phyloP scores from a whole-genome alignment of 176 grass and related monocot species.

The Paspalum vaginatum region DNA sequence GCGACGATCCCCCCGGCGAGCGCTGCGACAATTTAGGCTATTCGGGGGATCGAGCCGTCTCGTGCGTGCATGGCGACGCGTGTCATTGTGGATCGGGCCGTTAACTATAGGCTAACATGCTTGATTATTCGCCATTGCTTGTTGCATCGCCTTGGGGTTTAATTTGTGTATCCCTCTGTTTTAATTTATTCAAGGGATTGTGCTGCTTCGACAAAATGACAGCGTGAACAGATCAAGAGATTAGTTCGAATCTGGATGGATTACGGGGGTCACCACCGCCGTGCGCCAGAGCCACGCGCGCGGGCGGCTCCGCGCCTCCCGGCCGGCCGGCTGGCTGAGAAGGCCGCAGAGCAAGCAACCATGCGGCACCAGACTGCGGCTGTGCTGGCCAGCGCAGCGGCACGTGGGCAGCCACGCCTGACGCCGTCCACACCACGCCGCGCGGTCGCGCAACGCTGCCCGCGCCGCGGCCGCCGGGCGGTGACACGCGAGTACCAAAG shows the following conservation, averaged over 20 bases:
- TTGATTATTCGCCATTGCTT: not conserved
- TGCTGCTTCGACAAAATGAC: not conserved
- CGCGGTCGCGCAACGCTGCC: not conserved
- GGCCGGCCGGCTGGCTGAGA: not conserved
- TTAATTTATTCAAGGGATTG: not conserved
- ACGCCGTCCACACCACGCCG: not conserved
- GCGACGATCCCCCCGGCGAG: not conserved
- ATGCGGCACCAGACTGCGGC: not conserved
- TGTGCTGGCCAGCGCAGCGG: not conserved
- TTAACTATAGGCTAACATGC: not conserved
- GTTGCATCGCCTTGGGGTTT: not conserved
- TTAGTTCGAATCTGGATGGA: not conserved
- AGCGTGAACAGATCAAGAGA: not conserved
- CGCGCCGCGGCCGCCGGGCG: not conserved
- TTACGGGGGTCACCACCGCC: not conserved
- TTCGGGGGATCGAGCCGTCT: slow-evolving; percentile 1
- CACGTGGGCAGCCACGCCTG: not conserved
- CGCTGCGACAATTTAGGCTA: slow-evolving; percentile 31
- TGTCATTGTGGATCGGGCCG: slow-evolving; percentile 7
- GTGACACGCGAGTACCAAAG: too few species aligned
- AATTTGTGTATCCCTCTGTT: not conserved
- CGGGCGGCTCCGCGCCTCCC: slow-evolving; percentile 1
- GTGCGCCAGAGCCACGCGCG: not conserved
- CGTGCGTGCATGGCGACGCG: not conserved
- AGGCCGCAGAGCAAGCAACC: not conserved